These are phyloP conservation scores for Ophiostoma pallidulum DNA, from an alignment of 2,329 filamentous ascomycete genomes.

Conservation along the genomic window DNA sequence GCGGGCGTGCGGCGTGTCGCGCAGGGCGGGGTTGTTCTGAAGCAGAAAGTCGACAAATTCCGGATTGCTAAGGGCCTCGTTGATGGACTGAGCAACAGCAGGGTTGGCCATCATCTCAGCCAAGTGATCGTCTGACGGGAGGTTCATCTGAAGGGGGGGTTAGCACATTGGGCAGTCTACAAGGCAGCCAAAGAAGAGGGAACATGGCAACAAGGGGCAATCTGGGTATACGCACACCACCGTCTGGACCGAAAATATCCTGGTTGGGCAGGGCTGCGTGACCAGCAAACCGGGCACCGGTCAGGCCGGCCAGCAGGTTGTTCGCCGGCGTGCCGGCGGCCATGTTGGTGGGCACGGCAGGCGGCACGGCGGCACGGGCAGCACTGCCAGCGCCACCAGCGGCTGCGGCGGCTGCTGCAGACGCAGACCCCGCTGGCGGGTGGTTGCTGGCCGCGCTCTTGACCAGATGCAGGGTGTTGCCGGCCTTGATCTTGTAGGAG, in stretches of 20 bases:
- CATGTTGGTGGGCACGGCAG: constrained; percentile 65
- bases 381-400: constrained; percentile 24
- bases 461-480: constrained; percentile 92
- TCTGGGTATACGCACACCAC: constrained; percentile 58
- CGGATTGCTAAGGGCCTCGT: constrained; percentile 94
- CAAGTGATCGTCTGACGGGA: constrained; percentile 73
- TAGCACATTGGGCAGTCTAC: constrained; percentile 16
- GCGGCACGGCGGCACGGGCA: constrained; percentile 37
- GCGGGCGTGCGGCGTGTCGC: constrained; percentile 64
- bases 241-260: constrained; percentile 87
- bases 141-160: constrained; percentile 68
- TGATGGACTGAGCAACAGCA: constrained; percentile 76
- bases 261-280: constrained; percentile 80
- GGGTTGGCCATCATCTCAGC: constrained; percentile 82
- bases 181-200: constrained; percentile 2
- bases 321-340: constrained; percentile 67
- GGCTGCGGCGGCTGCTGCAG: not conserved
- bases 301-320: constrained; percentile 82
- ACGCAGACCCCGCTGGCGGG: constrained; percentile 27
- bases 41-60: constrained; percentile 91
- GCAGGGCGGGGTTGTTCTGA: constrained; percentile 75
- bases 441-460: constrained; percentile 89
- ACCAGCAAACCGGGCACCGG: constrained; percentile 86
- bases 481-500: constrained; percentile 89
- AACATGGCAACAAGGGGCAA: not conserved